A percentile compares a stretch with the other conserved stretches of the same genome.
phyloP scores from a whole-genome alignment of 371 early-diverging fungal genomes.

The Mortierella sp. region DNA sequence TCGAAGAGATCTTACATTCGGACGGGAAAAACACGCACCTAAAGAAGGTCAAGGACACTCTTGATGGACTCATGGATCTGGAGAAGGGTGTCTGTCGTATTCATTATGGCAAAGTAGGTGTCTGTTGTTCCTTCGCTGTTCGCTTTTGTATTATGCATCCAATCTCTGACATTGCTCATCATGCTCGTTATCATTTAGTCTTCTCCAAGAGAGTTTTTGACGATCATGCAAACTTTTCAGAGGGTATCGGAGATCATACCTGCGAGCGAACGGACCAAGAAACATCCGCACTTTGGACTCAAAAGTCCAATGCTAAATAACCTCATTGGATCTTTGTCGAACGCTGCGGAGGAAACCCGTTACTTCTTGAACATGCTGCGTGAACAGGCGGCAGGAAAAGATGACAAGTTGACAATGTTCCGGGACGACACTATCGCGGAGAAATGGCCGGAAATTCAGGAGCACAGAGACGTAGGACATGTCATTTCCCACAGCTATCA shows the following conservation, averaged over 20 bases:
- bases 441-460: slow-evolving; percentile 65
- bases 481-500: background rate
- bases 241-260: slow-evolving; percentile 55
- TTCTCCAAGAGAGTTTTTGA: slow-evolving; percentile 67
- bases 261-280: background rate
- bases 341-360: slow-evolving; percentile 47
- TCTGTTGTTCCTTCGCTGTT: background rate
- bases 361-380: slow-evolving; percentile 57
- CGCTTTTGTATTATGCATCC: background rate
- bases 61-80: slow-evolving; percentile 71
- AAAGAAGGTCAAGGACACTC: slow-evolving; percentile 32
- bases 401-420: slow-evolving; percentile 65
- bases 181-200: slow-evolving; percentile 52
- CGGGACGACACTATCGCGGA: slow-evolving; percentile 48
- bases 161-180: background rate
- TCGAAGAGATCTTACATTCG: slow-evolving; percentile 68
- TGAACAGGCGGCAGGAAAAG: slow-evolving; percentile 55
- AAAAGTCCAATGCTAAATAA: slow-evolving; percentile 54
- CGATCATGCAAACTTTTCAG: slow-evolving; percentile 63
- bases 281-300: slow-evolving; percentile 30
- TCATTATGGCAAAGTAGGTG: slow-evolving; percentile 68
- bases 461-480: slow-evolving; percentile 57
- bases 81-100: slow-evolving; percentile 82
- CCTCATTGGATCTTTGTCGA: slow-evolving; percentile 57
- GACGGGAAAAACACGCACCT: slow-evolving; percentile 41